Conservation (phyloP, 441 rosid genomes). For the Aleurites moluccanus region DNA sequence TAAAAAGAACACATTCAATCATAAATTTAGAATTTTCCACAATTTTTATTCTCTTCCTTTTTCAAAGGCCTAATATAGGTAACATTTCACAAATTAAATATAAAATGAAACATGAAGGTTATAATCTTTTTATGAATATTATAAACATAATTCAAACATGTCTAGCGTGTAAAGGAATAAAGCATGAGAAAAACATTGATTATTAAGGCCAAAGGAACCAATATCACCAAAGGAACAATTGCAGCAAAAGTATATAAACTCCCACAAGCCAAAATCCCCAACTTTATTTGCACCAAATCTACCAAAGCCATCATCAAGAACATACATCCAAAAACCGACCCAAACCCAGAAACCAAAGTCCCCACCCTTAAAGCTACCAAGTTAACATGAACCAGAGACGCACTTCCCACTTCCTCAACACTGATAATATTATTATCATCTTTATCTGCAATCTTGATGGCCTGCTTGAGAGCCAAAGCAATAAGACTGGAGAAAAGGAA, state of each 20-base stretch:
- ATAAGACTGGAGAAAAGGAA: conserved; percentile 87
- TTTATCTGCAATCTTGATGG: conserved; percentile 42
- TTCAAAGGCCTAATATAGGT: background rate
- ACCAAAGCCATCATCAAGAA: conserved; percentile 74
- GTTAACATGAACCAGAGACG: conserved; percentile 47
- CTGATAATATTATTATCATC: conserved; percentile 12
- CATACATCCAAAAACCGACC: conserved; percentile 82
- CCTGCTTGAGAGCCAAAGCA: conserved; percentile 70
- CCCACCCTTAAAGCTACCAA: conserved; percentile 49
- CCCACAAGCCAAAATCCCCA: conserved; percentile 67
- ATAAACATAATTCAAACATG: background rate
- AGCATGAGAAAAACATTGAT: conserved; percentile 58
- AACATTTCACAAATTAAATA: background rate
- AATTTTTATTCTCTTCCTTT: background rate
- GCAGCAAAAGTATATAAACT: conserved; percentile 55
- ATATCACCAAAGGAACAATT: conserved; percentile 54
- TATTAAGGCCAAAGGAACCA: conserved; percentile 65
- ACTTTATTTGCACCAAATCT: conserved; percentile 75
- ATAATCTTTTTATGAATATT: background rate
- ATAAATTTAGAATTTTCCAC: background rate
- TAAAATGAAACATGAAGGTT: background rate
- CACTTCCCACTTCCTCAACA: conserved; percentile 25
- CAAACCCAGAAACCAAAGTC: conserved; percentile 53
- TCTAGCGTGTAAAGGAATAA: conserved; percentile 53
- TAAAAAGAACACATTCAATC: background rate